Conservation (phyloP, 1,284 basidiomycete species). For the Schizophyllum commune region DNA sequence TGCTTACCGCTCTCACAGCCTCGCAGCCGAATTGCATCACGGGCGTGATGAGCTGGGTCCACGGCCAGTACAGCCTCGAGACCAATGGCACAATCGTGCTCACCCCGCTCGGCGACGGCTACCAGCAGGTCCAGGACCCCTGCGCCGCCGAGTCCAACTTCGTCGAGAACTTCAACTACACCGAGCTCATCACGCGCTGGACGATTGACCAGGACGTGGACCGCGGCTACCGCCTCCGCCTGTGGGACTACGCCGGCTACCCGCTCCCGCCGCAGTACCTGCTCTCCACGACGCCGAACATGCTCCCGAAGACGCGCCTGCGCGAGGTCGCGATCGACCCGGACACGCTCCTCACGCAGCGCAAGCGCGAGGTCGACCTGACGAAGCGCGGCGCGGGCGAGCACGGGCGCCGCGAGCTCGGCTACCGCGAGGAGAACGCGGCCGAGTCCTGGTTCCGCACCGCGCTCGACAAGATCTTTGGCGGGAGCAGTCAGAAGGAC, state of each 20-base stretch:
- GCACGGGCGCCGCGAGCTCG: no score
- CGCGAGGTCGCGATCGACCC: slow-evolving; percentile 26
- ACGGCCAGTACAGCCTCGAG: slow-evolving; percentile 66
- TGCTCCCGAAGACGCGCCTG: slow-evolving; percentile 52
- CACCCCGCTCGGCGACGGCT: slow-evolving; percentile 73
- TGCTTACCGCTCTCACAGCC: slow-evolving; percentile 32
- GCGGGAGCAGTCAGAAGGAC: no score
- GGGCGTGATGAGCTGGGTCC: slow-evolving; percentile 80
- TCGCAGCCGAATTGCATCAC: slow-evolving; percentile 75
- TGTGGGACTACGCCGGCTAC: slow-evolving; percentile 59
- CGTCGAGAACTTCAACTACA: slow-evolving; percentile 73
- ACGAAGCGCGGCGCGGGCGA: no score
- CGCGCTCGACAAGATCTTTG: no score
- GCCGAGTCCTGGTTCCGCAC: no score
- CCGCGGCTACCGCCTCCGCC: slow-evolving; percentile 53
- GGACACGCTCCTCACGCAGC: no score
- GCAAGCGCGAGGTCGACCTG: no score
- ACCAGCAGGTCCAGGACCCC: slow-evolving; percentile 86
- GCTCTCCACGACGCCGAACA: slow-evolving; percentile 50
- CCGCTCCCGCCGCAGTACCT: slow-evolving; percentile 56
- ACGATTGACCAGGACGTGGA: slow-evolving; percentile 49
- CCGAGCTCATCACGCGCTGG: slow-evolving; percentile 50
- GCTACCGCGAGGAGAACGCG: no score
- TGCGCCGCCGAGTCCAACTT: slow-evolving; percentile 83
- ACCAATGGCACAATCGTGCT: slow-evolving; percentile 73